Percentiles rank a stretch among this genome's conserved stretches.
Conservation (phyloP, 164 flowering plant species). For the Piper betle region DNA sequence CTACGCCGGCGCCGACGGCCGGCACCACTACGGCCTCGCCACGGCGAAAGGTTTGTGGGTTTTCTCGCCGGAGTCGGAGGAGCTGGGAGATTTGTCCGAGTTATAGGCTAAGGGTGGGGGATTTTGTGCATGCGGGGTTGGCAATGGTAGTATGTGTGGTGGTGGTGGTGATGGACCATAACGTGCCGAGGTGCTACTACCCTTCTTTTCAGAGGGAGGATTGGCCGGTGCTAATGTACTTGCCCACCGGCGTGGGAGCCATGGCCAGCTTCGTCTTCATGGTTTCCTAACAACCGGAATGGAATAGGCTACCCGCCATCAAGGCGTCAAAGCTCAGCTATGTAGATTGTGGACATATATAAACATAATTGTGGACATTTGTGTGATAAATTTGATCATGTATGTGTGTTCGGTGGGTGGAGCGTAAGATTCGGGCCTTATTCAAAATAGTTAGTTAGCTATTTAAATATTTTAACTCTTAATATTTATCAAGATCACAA, state of each 20-base stretch:
- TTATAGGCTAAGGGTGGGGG: conserved; percentile 50
- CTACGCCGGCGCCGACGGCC: conserved; percentile 38
- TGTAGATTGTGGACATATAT: too few species aligned
- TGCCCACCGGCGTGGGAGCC: conserved; percentile 63
- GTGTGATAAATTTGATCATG: too few species aligned
- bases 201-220: conserved; percentile 33
- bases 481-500: neutral
- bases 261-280: conserved; percentile 37
- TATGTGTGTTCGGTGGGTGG: neutral
- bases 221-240: conserved; percentile 36
- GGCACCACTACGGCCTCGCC: conserved; percentile 45
- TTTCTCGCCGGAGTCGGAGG: conserved; percentile 1
- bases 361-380: too few species aligned
- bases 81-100: conserved; percentile 18
- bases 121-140: conserved; percentile 62
- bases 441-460: neutral
- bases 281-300: conserved; percentile 60
- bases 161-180: conserved; percentile 40
- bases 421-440: neutral
- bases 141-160: conserved; percentile 42
- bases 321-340: neutral
- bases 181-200: conserved; percentile 54
- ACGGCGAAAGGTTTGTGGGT: conserved; percentile 62
- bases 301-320: conserved; percentile 64
- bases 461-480: neutral